These are phyloP conservation scores for Penicillium sp. DNA, from an alignment of 2,329 filamentous ascomycete genomes.

Conservation along the genomic window DNA sequence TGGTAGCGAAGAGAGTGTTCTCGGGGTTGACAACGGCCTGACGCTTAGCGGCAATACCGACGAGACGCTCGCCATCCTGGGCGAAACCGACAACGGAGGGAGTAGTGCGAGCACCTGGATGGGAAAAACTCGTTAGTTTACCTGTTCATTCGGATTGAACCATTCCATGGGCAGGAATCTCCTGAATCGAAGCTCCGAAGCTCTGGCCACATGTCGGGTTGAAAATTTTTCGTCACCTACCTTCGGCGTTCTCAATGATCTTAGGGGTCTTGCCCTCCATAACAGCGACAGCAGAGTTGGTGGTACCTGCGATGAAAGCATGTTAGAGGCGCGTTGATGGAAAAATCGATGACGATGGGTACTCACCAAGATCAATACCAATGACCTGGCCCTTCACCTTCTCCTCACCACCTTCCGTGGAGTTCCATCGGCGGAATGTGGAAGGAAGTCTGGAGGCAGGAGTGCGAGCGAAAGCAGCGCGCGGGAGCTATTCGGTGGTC, in stretches of 20 bases:
- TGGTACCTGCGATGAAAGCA: constrained; percentile 63
- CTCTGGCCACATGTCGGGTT: constrained; percentile 11
- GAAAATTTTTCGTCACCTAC: constrained; percentile 50
- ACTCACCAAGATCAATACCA: constrained; percentile 92
- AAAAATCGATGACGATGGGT: background rate
- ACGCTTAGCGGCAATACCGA: constrained; percentile 96
- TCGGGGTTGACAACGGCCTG: constrained; percentile 98
- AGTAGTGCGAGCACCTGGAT: constrained; percentile 77
- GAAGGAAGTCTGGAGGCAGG: constrained; percentile 69
- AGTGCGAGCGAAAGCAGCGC: constrained; percentile 71
- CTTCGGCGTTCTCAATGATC: constrained; percentile 98
- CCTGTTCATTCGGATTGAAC: background rate
- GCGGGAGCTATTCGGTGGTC: constrained; percentile 64
- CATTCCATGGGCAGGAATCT: background rate
- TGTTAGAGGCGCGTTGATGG: constrained; percentile 16
- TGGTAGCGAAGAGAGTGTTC: constrained; percentile 97
- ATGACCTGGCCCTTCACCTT: constrained; percentile 97
- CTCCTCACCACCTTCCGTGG: constrained; percentile 58
- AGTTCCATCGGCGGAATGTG: constrained; percentile 63
- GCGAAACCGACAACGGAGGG: constrained; percentile 95
- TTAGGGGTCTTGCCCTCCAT: constrained; percentile 96
- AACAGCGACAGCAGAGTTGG: constrained; percentile 94
- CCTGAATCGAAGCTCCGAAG: background rate
- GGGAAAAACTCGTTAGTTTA: constrained; percentile 16
- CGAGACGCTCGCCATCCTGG: constrained; percentile 91